Base-by-base conservation (phyloP, 805 yeast species). In the Candida manassasensis region DNA sequence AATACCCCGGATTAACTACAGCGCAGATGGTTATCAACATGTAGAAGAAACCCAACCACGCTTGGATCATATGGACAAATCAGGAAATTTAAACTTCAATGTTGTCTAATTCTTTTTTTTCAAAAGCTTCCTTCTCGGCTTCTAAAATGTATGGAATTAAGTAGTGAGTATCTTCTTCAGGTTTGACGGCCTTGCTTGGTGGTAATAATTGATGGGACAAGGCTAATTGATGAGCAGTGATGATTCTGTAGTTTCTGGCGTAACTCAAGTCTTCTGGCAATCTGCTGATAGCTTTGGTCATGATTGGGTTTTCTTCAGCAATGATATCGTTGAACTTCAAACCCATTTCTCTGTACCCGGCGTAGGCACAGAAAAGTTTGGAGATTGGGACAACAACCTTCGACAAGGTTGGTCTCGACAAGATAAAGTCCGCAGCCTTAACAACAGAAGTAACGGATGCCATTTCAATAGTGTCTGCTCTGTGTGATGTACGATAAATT, bases 291-390 rank as follows among this genome's bases (percentile, higher is more conserved):
- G 97, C 97, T 57, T 79, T 86, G 71, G 87, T 90, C 68, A 83
- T 75, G 37, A 78, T 68, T 53, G 89, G 89, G 60, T 71, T 82
- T 71, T 93, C 98, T 69, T 93, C 98, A 47, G 74, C 65, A 45
- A 90, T 61, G 55, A 90, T 67, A 64, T 93, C 98, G 59, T 90
- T 93, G 56, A 83, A 79, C 67, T 69, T 86, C 53, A 93, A 76
- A 37, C 98, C 98, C 70, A 93, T 65, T 63, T 88, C 78, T 74
- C 97, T 84, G 84, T 93, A 93, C 41, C 97, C 97, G 38, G 95
- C 73, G 47, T 75, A 73, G 48, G 79, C 69, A 49, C 75, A 69
- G 67, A 82, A 89, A 49, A 77, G 69, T 55, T 80, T 76, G 31
- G 97, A 84, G 26, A 81, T 73, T 46, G 98, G 97, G 21, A 81